Evolutionary conservation across 345 rosid genomes (phyloP).

Genomic region (Euphorbia lathyris): DNA sequence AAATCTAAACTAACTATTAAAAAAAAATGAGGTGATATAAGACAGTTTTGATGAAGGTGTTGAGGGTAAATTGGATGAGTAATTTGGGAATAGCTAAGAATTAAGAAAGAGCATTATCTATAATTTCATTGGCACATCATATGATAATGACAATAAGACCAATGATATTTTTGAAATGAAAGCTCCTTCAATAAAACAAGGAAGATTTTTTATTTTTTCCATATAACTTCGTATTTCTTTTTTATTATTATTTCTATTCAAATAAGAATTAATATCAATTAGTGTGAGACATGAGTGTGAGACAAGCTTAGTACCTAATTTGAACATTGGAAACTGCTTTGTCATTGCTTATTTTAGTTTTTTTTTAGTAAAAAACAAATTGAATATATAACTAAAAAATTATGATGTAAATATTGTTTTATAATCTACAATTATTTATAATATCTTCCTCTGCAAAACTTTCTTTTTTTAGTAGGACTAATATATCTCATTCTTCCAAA

Average conservation of each 20-base stretch:
- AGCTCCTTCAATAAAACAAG: neutral
- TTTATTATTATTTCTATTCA: neutral
- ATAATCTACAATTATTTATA: too few relatives aligned
- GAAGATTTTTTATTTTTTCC: conserved; percentile 1
- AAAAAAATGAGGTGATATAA: too few relatives aligned
- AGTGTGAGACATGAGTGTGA: too few relatives aligned
- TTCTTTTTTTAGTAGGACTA: too few relatives aligned
- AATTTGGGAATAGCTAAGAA: too few relatives aligned
- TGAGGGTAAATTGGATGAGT: neutral
- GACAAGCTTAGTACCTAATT: neutral
- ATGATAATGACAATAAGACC: neutral
- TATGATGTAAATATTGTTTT: too few relatives aligned
- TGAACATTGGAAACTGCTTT: neutral
- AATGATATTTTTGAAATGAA: neutral
- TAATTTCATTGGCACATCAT: neutral
- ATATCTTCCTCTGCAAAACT: too few relatives aligned
- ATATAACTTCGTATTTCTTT: neutral
- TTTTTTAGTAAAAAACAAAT: neutral
- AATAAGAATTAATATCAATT: neutral
- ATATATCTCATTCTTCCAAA: too few relatives aligned
- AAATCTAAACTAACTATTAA: too few relatives aligned
- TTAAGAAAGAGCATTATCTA: neutral
- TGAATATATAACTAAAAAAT: too few relatives aligned
- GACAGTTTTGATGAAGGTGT: too few relatives aligned
- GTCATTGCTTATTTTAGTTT: neutral